Evolutionary conservation across 75 land plant genomes (phyloP).

Genomic region (Cryptomeria japonica): DNA sequence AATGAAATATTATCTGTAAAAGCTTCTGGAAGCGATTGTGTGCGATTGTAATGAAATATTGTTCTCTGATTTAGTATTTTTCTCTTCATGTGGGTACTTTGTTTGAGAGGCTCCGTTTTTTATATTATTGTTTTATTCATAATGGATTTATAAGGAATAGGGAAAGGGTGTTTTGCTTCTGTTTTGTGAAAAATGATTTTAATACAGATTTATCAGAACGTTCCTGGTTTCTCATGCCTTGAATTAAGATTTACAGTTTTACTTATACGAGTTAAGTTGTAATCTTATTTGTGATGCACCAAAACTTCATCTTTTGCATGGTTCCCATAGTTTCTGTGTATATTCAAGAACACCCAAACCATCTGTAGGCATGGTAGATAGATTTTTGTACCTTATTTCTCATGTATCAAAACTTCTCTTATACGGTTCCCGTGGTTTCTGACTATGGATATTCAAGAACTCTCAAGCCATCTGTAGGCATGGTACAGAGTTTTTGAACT

Average conservation of each 20-base stretch:
- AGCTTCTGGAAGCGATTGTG: too few relatives aligned
- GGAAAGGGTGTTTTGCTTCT: background rate
- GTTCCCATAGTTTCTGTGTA: background rate
- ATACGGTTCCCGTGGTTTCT: background rate
- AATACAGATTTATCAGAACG: background rate
- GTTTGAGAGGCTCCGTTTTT: background rate
- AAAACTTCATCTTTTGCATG: background rate
- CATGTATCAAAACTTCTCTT: background rate
- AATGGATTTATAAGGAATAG: background rate
- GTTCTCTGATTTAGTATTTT: background rate
- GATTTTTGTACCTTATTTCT: background rate
- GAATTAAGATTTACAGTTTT: background rate
- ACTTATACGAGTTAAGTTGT: background rate
- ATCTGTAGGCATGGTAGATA: background rate
- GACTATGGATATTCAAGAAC: background rate
- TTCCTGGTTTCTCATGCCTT: background rate
- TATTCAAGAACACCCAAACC: background rate
- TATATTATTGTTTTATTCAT: background rate
- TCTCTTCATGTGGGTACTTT: background rate
- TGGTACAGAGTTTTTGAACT: background rate
- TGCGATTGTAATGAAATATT: conserved; percentile 6
- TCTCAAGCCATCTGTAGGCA: background rate
- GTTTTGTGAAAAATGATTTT: background rate
- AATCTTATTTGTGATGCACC: background rate
- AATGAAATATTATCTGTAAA: too few relatives aligned